phyloP scores from a whole-genome alignment of 2,329 filamentous ascomycete species.

The Fusarium pseudograminearum region DNA sequence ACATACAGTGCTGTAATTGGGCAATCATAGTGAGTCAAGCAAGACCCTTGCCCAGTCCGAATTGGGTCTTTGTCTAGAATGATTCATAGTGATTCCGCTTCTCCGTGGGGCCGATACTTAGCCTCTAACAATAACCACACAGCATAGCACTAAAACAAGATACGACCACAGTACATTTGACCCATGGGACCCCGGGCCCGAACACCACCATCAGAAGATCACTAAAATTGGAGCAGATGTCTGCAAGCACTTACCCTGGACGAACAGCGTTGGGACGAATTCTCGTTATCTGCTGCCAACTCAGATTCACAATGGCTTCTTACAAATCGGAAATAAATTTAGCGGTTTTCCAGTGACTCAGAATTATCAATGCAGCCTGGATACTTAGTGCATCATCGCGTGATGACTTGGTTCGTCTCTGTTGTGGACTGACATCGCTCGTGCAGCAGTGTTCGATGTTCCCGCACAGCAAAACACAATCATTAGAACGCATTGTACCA shows the following conservation, averaged over 20 bases:
- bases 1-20: not conserved
- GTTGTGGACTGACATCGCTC: no score
- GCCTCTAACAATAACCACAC: fast-evolving
- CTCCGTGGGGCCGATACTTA: not conserved
- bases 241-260: not conserved
- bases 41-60: not conserved
- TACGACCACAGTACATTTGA: fast-evolving
- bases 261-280: not conserved
- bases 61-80: not conserved
- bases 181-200: slow-evolving; percentile 11
- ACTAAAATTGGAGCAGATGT: not conserved
- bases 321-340: not conserved
- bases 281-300: not conserved
- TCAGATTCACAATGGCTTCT: not conserved
- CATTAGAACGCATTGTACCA: no score
- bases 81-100: slow-evolving; percentile 25
- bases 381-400: no score
- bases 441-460: fast-evolving
- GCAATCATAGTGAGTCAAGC: slow-evolving; percentile 2
- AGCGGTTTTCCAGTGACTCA: fast-evolving
- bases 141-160: fast-evolving
- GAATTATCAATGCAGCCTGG: not conserved
- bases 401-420: no score
- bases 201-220: not conserved
- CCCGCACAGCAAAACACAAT: no score